Evolutionary conservation across 805 yeast species (phyloP), one percentile per base, ranked within the genome.

Genomic region (Lachancea fermentati): DNA sequence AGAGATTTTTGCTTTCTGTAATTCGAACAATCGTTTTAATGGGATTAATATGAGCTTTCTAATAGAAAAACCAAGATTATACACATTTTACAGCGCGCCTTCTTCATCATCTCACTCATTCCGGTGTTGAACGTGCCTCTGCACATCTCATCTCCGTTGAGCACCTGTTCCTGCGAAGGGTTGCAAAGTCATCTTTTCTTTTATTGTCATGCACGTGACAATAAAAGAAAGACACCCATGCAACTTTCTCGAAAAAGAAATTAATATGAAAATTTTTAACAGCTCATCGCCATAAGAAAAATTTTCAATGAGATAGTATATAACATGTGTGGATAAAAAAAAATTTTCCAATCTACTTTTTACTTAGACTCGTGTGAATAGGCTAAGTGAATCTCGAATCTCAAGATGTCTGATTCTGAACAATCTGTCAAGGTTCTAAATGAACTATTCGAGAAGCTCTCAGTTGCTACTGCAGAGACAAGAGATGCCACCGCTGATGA

Each of bases 361-460:
- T 16, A 22, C 24, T n/a, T 34, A 24, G 16, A 29, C 13, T 22
- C 26, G 26, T 22, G 26, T 22, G 26, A 22, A 22, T 22, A 22
- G 26, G 26, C 26, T 22, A 36, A 35, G n/a, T 31, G 16, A 12
- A 13, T 35, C 38, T 35, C 38, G 38, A 35, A 35, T 16, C 24
- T 15, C 19, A 32, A 34, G 39, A 69, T 69, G 73, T 67, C 73
- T 60, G 73, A 69, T 53, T 66, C 72, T 48, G 62, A 66, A 60
- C 68, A 69, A 64, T 67, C 72, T 49, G 66, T 70, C 50, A 64
- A 88, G 72, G 96, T 89, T 70, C 83, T 91, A 69, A 75, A 82
- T 67, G 96, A 93, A 75, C 84, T 93, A 66, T 86, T 93, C 75
- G 76, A 82, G 72, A 87, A 87, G 76, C 79, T 93, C 64, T 71